These are phyloP conservation scores for Basipetospora sp. DNA, from an alignment of 2,329 filamentous ascomycete species.

Conservation along the genomic window DNA sequence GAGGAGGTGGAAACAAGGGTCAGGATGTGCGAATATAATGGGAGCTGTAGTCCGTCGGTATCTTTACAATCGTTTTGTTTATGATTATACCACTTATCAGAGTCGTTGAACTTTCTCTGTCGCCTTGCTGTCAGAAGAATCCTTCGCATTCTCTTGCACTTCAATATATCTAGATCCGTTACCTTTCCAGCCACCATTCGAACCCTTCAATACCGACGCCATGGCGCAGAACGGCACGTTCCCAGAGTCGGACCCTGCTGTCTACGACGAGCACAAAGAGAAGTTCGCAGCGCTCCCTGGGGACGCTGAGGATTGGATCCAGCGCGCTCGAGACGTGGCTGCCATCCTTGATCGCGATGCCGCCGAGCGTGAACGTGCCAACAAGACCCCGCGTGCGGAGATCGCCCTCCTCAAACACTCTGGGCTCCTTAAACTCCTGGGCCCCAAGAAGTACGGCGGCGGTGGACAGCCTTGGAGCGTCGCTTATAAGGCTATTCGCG, in stretches of 20 bases:
- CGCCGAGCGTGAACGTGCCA: slow-evolving; percentile 20
- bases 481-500: slow-evolving; percentile 43
- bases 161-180: too few relatives aligned
- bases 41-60: too few relatives aligned
- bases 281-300: slow-evolving; percentile 21
- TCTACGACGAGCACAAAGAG: slow-evolving; percentile 22
- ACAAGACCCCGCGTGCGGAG: slow-evolving; percentile 26
- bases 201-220: too few relatives aligned
- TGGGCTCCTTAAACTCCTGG: slow-evolving; percentile 24
- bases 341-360: slow-evolving; percentile 21
- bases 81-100: too few relatives aligned
- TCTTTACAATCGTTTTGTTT: too few relatives aligned
- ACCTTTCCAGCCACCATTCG: too few relatives aligned
- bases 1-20: too few relatives aligned
- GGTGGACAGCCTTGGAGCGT: slow-evolving; percentile 30
- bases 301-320: slow-evolving; percentile 21
- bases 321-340: slow-evolving; percentile 24
- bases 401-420: slow-evolving; percentile 27
- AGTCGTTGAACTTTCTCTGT: too few relatives aligned
- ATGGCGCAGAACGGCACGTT: slow-evolving; percentile 9
- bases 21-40: too few relatives aligned
- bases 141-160: too few relatives aligned
- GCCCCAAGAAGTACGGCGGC: slow-evolving; percentile 26
- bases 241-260: slow-evolving; percentile 19
- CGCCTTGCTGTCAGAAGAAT: too few relatives aligned